phyloP scores from a whole-genome alignment of 768 basidiomycete species.

The Leucosporidium scottii region DNA sequence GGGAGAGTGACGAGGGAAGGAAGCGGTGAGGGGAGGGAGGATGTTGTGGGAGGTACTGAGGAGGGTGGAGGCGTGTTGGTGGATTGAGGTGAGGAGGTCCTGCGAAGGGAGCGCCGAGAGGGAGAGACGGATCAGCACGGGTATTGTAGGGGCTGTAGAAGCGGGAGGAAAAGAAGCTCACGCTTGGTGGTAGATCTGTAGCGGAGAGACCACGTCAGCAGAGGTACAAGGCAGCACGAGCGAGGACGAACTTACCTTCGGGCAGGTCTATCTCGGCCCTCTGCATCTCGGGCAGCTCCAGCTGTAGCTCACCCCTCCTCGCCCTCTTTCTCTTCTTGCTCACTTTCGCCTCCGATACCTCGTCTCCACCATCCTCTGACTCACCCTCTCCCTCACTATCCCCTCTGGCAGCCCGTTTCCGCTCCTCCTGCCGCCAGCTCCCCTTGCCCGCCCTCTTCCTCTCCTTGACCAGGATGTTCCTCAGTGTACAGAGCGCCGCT shows the following conservation, averaged over 20 bases:
- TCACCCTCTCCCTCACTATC: background rate
- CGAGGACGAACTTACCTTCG: background rate
- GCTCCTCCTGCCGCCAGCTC: background rate
- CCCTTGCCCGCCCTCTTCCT: too few relatives aligned
- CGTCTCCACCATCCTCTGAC: background rate
- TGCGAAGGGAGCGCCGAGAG: background rate
- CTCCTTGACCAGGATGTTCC: background rate
- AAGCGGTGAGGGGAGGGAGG: conserved; percentile 17
- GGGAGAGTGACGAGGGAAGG: background rate
- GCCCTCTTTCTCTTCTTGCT: background rate
- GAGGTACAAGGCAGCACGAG: background rate
- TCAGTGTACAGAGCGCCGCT: background rate
- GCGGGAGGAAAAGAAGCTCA: background rate
- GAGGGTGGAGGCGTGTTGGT: conserved; percentile 5
- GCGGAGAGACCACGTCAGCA: too few relatives aligned
- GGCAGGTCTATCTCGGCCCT: background rate
- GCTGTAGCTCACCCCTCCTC: background rate
- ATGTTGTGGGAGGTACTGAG: background rate
- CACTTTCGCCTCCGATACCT: background rate
- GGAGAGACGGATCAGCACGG: too few relatives aligned
- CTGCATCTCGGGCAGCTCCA: background rate
- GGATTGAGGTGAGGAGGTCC: conserved; percentile 19
- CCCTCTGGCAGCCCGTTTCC: background rate
- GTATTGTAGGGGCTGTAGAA: too few relatives aligned
- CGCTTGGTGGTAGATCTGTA: background rate